Percentiles rank a stretch among this genome's conserved stretches.
phyloP scores from a whole-genome alignment of 352 stramenopile species.

The Nannochloropsis limnetica region DNA sequence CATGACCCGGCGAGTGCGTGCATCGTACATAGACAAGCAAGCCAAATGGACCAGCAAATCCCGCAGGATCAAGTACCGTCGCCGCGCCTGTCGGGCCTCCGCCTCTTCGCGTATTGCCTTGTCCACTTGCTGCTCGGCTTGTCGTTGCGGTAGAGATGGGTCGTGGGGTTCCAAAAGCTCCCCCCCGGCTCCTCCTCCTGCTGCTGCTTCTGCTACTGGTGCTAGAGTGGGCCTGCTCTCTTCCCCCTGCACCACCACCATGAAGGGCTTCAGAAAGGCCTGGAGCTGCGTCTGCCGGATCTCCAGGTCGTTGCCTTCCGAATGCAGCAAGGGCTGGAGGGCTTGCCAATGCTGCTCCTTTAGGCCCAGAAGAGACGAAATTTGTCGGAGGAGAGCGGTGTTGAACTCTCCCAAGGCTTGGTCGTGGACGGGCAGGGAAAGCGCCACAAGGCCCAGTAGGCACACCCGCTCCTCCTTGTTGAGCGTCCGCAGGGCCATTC shows the following conservation, averaged over 20 bases:
- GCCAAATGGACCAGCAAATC: conserved; percentile 4
- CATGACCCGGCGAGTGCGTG: conserved; percentile 12
- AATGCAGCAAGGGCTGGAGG: conserved; percentile 8
- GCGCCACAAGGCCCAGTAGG: not conserved
- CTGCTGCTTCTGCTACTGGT: not conserved
- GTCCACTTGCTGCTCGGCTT: not conserved
- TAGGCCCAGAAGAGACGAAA: not conserved
- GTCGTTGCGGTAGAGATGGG: not conserved
- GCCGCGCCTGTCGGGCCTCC: not conserved
- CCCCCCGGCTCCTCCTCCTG: not conserved
- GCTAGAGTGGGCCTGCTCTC: not conserved
- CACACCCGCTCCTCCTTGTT: conserved; percentile 2
- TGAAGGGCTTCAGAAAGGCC: conserved; percentile 31
- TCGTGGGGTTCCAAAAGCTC: not conserved
- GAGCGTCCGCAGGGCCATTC: not conserved
- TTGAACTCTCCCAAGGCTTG: conserved; percentile 20
- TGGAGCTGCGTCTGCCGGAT: not conserved
- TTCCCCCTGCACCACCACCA: not conserved
- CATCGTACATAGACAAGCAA: conserved; percentile 17
- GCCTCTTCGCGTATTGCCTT: not conserved
- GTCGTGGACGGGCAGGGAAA: conserved; percentile 22
- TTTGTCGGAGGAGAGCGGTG: not conserved
- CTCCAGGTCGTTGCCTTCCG: not conserved
- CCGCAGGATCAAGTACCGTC: conserved; percentile 8
- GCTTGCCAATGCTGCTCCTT: not conserved